Evolutionary conservation across 2,329 filamentous ascomycete genomes (phyloP).

Genomic region (Zopfia rhizophila): DNA sequence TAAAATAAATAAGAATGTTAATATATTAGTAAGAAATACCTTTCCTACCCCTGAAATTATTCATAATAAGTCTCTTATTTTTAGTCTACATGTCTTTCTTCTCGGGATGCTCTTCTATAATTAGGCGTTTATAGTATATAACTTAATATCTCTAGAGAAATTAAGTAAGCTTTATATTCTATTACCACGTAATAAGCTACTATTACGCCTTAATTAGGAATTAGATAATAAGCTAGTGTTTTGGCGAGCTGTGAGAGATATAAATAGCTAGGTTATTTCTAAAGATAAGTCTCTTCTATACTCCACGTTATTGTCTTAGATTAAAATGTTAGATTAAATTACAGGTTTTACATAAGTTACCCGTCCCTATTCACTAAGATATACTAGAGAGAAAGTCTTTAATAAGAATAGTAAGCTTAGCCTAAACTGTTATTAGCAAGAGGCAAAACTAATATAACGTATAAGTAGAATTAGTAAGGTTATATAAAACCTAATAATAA

Average conservation of each 20-base stretch:
- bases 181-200: conserved; percentile 37
- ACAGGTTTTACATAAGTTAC: too few species aligned
- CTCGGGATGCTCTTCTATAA: conserved; percentile 43
- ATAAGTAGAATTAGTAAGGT: too few species aligned
- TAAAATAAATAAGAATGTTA: not conserved
- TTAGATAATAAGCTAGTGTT: conserved; percentile 45
- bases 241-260: conserved; percentile 29
- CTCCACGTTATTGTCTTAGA: conserved; percentile 30
- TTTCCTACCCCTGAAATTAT: conserved; percentile 40
- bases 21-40: too few species aligned
- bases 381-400: too few species aligned
- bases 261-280: conserved; percentile 30
- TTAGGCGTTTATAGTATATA: conserved; percentile 37
- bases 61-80: conserved; percentile 37
- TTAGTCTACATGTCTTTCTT: too few species aligned
- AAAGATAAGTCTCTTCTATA: conserved; percentile 30
- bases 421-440: too few species aligned
- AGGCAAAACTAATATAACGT: too few species aligned
- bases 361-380: too few species aligned
- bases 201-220: conserved; percentile 43
- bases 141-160: too few species aligned
- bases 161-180: conserved; percentile 44
- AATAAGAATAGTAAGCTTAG: too few species aligned
- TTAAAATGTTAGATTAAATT: too few species aligned
- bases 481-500: too few species aligned